Base-by-base conservation (phyloP, 352 stramenopile genomes). In the Globisporangium viniferum region DNA sequence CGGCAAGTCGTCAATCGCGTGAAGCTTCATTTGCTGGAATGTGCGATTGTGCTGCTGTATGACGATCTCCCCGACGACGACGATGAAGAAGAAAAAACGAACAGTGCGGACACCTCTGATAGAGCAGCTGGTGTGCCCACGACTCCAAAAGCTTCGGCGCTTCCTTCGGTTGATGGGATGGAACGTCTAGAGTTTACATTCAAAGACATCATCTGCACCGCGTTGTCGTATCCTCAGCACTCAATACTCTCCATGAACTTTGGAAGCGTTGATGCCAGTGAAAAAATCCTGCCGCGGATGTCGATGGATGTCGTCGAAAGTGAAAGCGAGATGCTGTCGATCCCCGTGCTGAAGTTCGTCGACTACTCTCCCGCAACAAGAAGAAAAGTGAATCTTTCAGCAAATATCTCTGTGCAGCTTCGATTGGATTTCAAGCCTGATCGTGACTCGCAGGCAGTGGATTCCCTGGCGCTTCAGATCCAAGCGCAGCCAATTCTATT, bases 1-100 rank as follows among this genome's bases (percentile, higher is more conserved):
- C 73, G 80, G 35, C 79, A 76, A 63, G 75, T 94, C 4, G 72
- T 76, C 9, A 90, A 74, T 22, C 79, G 85, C 15, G 64, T 93
- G 29, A 96, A 96, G 67, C 18, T 94, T 5, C 88, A 95, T 68
- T 66, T 96, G 29, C 75, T 94, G 12, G 79, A 94, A 56, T 91
- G 86, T 36, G 72, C 91, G 3, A 73, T 89, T 36, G 69, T 91
- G 27, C 64, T 96, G 56, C 65, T 96, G 31, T 96, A 96, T 59
- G 86, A 96, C 63, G 88, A 96, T 61, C 68, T 94, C 22, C 77
- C 74, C 1, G 81, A 92, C 55, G 73, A 80, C 41, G 77, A 90
- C 12, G 75, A 79, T 6, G 74, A 81, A 14, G 71, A 72, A 1
- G 55, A 73, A 1, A 67, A 79, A 35, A 29, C 12, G 36, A 60